Percentiles rank a stretch among this genome's conserved stretches.
These are phyloP conservation scores for Aschersonia sp. DNA, from an alignment of 2,329 filamentous ascomycete species.

Conservation along the genomic window DNA sequence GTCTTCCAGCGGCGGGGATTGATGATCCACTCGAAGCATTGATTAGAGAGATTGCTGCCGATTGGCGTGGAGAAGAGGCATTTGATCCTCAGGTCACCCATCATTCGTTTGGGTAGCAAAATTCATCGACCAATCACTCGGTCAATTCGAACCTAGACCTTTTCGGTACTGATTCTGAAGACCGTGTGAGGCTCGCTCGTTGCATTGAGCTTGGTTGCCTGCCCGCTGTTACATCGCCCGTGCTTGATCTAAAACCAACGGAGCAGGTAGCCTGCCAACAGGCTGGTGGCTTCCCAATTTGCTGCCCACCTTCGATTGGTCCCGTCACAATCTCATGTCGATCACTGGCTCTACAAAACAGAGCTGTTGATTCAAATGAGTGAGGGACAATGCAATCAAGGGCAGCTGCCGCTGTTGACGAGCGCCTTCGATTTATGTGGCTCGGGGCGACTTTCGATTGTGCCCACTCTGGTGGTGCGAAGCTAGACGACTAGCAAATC, in stretches of 20 bases:
- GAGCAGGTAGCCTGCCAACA: background rate
- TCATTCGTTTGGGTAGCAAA: no score
- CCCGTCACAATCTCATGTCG: background rate
- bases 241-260: background rate
- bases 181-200: background rate
- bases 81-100: no score
- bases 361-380: background rate
- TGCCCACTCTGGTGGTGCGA: background rate
- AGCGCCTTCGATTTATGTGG: no score
- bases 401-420: no score
- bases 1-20: background rate
- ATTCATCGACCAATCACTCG: background rate
- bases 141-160: background rate
- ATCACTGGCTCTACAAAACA: background rate
- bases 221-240: background rate
- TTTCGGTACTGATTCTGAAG: no score
- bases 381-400: no score
- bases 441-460: background rate
- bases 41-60: no score
- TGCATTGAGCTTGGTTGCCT: background rate
- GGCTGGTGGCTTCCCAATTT: background rate
- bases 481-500: background rate
- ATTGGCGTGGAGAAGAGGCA: no score
- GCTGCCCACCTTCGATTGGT: background rate
- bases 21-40: background rate